Conservation (phyloP, 2,329 filamentous ascomycete species). For the Fusarium sp. region DNA sequence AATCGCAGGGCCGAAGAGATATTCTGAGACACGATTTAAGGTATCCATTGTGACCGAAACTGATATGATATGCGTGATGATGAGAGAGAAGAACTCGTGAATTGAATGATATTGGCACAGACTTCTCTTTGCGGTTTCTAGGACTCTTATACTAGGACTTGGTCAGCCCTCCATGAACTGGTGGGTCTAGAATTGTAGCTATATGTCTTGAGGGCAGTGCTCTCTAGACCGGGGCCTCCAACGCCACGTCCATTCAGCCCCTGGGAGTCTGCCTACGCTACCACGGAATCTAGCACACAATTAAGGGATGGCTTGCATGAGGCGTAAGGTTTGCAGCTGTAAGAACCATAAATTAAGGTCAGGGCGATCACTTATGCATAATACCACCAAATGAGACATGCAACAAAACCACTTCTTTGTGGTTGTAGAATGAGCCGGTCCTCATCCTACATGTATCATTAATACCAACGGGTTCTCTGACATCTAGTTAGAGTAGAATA, state of each 20-base stretch:
- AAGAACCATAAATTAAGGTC: not conserved
- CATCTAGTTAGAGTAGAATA: conserved; percentile 6
- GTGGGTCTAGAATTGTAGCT: conserved; percentile 17
- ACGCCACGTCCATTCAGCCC: conserved; percentile 20
- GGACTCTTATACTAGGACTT: conserved; percentile 29
- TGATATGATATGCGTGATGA: not conserved
- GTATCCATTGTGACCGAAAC: conserved; percentile 15
- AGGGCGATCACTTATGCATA: not conserved
- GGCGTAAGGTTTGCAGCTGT: not conserved
- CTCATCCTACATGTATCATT: conserved; percentile 36
- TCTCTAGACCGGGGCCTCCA: conserved; percentile 32
- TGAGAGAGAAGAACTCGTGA: not conserved
- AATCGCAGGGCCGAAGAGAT: conserved; percentile 25
- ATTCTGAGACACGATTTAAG: conserved; percentile 31
- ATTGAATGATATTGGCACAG: not conserved
- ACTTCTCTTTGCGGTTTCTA: not conserved
- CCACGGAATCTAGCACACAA: not conserved
- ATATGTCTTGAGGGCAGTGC: conserved; percentile 25
- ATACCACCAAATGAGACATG: not conserved
- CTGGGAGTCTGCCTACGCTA: conserved; percentile 24
- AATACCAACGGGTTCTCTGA: conserved; percentile 21
- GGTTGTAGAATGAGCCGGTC: conserved; percentile 21
- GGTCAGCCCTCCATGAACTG: not conserved
- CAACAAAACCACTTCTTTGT: conserved; percentile 10
- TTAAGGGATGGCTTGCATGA: conserved; percentile 6